Conservation (phyloP, 1,139 yeast genomes). For the Casaregolazyma suthepensis region DNA sequence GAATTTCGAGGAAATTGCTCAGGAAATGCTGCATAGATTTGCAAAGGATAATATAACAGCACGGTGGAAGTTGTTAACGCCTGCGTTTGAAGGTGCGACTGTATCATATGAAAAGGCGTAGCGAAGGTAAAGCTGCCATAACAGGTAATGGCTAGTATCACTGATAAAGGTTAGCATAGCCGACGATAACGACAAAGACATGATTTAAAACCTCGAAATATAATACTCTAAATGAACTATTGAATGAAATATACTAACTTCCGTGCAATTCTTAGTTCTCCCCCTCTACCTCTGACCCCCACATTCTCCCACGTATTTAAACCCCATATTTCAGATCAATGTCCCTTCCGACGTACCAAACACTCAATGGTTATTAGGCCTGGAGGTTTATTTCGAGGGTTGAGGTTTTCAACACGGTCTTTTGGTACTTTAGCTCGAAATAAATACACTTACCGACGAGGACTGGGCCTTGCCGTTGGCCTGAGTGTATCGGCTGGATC, state of each 20-base stretch:
- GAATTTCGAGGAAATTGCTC: conserved; percentile 78
- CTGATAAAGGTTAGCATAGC: too few relatives aligned
- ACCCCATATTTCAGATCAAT: neutral
- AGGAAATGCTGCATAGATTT: conserved; percentile 65
- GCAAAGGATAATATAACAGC: conserved; percentile 62
- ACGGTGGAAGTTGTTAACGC: conserved; percentile 74
- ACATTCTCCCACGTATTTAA: neutral
- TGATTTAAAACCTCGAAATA: neutral
- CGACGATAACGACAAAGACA: neutral
- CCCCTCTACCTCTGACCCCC: neutral
- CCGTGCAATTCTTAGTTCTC: neutral
- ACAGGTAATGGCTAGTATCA: too few relatives aligned
- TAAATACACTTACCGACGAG: neutral
- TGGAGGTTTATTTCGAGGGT: neutral
- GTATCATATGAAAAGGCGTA: conserved; percentile 10
- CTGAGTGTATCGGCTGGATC: neutral
- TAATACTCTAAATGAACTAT: too few relatives aligned
- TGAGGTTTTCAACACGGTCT: neutral
- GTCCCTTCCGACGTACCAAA: neutral
- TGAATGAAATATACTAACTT: neutral
- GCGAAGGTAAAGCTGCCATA: neutral
- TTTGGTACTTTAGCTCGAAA: neutral
- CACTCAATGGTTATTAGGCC: neutral
- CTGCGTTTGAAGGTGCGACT: conserved; percentile 81
- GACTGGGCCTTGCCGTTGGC: neutral